Evolutionary conservation across 768 basidiomycete species (phyloP), one percentile per base, ranked within the genome.

Genomic region (Panellus pusillus): DNA sequence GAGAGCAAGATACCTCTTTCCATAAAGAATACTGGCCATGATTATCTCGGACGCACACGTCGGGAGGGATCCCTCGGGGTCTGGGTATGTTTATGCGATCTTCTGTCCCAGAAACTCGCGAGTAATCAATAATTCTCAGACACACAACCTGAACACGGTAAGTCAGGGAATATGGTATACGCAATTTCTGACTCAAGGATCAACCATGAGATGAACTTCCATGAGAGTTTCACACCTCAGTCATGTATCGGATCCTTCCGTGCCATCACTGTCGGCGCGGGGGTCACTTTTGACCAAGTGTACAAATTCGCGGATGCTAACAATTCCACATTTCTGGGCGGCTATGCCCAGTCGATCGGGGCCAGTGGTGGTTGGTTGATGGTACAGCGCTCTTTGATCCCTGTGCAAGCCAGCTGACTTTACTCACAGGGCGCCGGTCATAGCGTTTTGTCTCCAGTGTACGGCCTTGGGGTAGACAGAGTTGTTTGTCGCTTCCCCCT

Each of bases 391-490:
- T 24, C 24, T 6, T 24, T 24, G 24, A 24, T 24, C 6, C 24
- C 24, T 24, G 2, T 24, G 24, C 24, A 24, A 24, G 24, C 2
- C 24, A 24, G 24, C 24, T 24, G 24, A 24, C 24, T 24, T 24
- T 6, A 24, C 24, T 24, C 24, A 6, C 24, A 24, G 24, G 68
- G 77, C 4, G 75, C 71, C 15, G 75, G 77, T 0, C 73, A 68
- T 39, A 64, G 51, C 49, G 62, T 51, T 14, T 29, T 72, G 6
- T 62, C 66, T 6, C 66, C 74, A 1, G 57, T 53, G 1, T 65
- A 65, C 43, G 73, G 73, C 43, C 65, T 70, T 39, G 65, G 63
- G 11, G 70, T 65, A 1, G 72, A 72, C 56, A 63, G 68, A 24
- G 63, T 62, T 9, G 54, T 55, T 14, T 24, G 50, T 24, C 24